Percentiles rank a stretch among this genome's conserved stretches.
These are phyloP conservation scores for Rhodotorula graminis DNA, from an alignment of 768 basidiomycete genomes.

Conservation along the genomic window DNA sequence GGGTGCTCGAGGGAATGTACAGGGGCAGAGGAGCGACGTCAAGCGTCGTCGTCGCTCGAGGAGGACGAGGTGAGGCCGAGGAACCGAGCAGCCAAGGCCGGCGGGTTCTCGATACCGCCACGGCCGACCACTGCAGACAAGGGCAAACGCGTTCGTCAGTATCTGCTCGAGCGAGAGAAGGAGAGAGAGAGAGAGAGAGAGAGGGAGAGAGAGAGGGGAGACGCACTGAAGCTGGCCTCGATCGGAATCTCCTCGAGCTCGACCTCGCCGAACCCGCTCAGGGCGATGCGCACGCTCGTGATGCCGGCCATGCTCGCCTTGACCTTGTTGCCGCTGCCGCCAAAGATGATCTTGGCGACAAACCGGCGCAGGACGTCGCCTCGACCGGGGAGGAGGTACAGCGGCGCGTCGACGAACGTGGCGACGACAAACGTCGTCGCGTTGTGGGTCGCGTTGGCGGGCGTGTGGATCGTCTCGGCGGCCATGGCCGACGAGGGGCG, in stretches of 20 bases:
- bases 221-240: slow-evolving; percentile 31
- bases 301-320: slow-evolving; percentile 32
- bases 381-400: slow-evolving; percentile 34
- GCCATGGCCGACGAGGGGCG: slow-evolving; percentile 15
- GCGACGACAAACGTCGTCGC: slow-evolving; percentile 26
- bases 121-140: not conserved
- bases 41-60: not conserved
- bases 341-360: slow-evolving; percentile 35
- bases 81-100: not conserved
- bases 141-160: not conserved
- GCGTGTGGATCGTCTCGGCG: slow-evolving; percentile 24
- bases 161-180: not conserved
- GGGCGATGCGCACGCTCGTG: slow-evolving; percentile 21
- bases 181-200: not conserved
- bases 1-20: not conserved
- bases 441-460: slow-evolving; percentile 30
- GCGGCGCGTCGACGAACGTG: slow-evolving; percentile 35
- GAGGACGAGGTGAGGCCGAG: not conserved
- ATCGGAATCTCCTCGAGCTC: slow-evolving; percentile 28
- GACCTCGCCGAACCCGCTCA: slow-evolving; percentile 32
- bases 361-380: slow-evolving; percentile 24
- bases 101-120: slow-evolving; percentile 10
- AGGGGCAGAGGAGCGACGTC: not conserved
- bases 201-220: not conserved
- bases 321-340: slow-evolving; percentile 4